phyloP scores from a whole-genome alignment of 2,329 filamentous ascomycete genomes.

The Chaetomium olivaceum region DNA sequence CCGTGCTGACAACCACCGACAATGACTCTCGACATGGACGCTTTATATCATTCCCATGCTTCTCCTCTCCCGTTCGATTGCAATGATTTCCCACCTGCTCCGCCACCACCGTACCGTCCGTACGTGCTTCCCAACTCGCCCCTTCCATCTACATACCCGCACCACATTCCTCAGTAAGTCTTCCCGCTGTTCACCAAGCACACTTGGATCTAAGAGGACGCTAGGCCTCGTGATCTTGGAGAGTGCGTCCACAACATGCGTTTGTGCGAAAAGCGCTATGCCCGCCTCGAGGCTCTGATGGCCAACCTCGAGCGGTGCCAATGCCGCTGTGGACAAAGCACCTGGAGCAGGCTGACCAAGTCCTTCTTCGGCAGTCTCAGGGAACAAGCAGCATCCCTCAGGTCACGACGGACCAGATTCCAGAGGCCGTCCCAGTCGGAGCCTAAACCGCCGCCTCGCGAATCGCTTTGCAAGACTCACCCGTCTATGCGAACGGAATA shows the following conservation, averaged over 20 bases:
- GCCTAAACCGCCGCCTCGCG: not conserved
- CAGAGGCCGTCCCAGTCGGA: not conserved
- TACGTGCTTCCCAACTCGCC: not conserved
- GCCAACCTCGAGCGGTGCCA: conserved; percentile 5
- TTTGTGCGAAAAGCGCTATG: conserved; percentile 17
- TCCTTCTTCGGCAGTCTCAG: conserved; percentile 14
- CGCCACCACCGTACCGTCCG: not conserved
- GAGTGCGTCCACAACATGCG: conserved; percentile 7
- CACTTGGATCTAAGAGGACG: not conserved
- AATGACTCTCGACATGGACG: not conserved
- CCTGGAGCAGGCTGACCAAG: conserved; percentile 16
- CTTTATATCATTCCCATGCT: not conserved
- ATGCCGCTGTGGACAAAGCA: conserved; percentile 18
- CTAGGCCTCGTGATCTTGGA: conserved; percentile 1
- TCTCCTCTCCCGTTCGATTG: not conserved
- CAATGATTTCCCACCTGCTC: not conserved
- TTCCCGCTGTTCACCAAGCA: not conserved
- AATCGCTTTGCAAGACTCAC: not conserved
- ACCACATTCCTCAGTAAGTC: conserved; percentile 5
- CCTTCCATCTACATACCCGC: not conserved
- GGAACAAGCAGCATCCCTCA: conserved; percentile 4
- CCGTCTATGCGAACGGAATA: not conserved
- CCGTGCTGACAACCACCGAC: not conserved
- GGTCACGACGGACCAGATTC: not conserved
- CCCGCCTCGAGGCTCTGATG: conserved; percentile 4